Conservation (phyloP, 208 protist species). For the Lotmaria passim region DNA sequence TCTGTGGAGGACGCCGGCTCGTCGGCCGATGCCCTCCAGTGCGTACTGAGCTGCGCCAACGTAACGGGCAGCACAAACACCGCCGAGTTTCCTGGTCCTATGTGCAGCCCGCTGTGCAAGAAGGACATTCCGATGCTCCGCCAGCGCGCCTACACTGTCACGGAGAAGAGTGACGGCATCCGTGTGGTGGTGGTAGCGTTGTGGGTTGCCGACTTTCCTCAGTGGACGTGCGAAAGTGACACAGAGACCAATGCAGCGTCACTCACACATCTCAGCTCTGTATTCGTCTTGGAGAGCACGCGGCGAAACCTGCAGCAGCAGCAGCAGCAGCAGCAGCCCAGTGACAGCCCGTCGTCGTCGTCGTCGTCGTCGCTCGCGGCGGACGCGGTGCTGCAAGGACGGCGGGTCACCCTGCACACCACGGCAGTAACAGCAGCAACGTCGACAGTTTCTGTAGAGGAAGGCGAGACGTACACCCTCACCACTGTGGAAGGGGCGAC, state of each 20-base stretch:
- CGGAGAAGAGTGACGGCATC: constrained; percentile 85
- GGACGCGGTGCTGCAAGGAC: constrained; percentile 4
- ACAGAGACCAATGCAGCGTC: background rate
- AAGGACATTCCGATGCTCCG: constrained; percentile 37
- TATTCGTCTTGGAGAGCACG: constrained; percentile 29
- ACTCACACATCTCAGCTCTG: constrained; percentile 10
- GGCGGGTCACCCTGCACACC: background rate
- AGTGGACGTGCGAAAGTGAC: constrained; percentile 30
- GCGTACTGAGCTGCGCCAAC: constrained; percentile 9
- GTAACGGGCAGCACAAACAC: constrained; percentile 25
- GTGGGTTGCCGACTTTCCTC: constrained; percentile 39
- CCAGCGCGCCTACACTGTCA: constrained; percentile 56
- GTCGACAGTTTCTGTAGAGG: too few relatives aligned
- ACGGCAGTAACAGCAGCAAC: background rate
- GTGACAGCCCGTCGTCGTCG: too few relatives aligned
- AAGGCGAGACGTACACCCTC: constrained; percentile 4
- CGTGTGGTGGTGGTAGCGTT: constrained; percentile 60
- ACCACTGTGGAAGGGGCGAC: background rate
- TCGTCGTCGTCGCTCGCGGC: background rate
- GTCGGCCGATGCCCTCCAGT: constrained; percentile 17
- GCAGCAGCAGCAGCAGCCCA: background rate
- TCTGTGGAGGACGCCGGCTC: background rate
- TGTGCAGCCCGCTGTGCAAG: constrained; percentile 77
- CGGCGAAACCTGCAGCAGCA: background rate
- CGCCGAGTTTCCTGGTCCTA: constrained; percentile 66